Base-by-base conservation (phyloP, 2,329 filamentous ascomycete species). In the Monilinia vaccinii-corymbosi region DNA sequence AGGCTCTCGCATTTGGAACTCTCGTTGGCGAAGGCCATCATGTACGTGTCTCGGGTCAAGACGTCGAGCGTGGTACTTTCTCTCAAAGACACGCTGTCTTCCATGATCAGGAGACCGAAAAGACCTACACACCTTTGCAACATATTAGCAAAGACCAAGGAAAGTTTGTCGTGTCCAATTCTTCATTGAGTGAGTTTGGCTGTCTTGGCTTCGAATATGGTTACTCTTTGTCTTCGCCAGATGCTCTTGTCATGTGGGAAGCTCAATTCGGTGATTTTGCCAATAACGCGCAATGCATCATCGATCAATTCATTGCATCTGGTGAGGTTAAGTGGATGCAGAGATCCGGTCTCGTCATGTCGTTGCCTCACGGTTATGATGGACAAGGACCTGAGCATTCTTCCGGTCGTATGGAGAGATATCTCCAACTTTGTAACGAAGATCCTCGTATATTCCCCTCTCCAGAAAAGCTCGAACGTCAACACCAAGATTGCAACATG, bases 401-500 rank as follows among this genome's bases (percentile, higher is more conserved):
- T 64, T 99, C 94, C 63, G 94, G 91, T 62, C 89, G 94, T 75
- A 89, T 99, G 77, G 94, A 99, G 79, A 89, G 94, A 71, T 99
- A 96, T 78, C 82, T 99, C 65, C 94, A 97, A 77, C 86, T 99
- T 62, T 94, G 88, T 78, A 97, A 97, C 77, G 94, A 99, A 75
- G 94, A 99, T 72, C 92, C 94, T 60, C 89, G 94, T 65, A 83
- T 94, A 70, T 99, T 91, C 86, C 94, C 94, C 57, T 81, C 85
- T 1, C 80, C 83, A 36, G 91, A 96, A 67, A 97, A 94, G 81
- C 84, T 97, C 63, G 87, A 95, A 59, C 91, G 94, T 68, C 94
- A 97, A 77, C 94, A 99, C 79, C 94, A 99, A 79, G 94, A 99
- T 78, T 96, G 91, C 82, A 99, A 99, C 79, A 96, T 99, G 86